Percentiles rank a stretch among this genome's conserved stretches.
phyloP scores from a whole-genome alignment of 805 yeast genomes.

The Candida dendrica region DNA sequence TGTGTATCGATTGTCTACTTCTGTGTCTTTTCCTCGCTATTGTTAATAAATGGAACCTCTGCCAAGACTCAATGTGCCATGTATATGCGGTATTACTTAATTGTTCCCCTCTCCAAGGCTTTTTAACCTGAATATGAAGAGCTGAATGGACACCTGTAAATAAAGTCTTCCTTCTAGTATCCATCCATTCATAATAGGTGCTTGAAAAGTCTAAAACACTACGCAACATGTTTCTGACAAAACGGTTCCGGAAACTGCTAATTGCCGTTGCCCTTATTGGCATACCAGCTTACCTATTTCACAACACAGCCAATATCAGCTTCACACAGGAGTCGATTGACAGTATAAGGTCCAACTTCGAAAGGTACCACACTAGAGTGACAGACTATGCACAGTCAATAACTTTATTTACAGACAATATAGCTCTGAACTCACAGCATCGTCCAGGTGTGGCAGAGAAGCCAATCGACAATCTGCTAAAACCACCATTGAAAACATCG shows the following conservation, averaged over 20 bases:
- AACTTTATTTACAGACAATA: slow-evolving; percentile 6
- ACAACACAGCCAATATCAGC: neutral
- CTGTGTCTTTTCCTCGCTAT: too few relatives aligned
- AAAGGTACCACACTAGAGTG: slow-evolving; percentile 14
- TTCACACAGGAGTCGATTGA: slow-evolving; percentile 1
- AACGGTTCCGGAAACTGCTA: neutral
- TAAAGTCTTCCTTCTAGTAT: too few relatives aligned
- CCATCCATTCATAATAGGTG: too few relatives aligned
- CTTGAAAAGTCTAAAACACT: too few relatives aligned
- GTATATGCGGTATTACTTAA: too few relatives aligned
- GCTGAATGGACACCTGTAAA: too few relatives aligned
- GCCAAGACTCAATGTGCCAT: too few relatives aligned
- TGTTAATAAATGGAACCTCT: too few relatives aligned
- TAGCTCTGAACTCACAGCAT: neutral
- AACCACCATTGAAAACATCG: slow-evolving; percentile 15
- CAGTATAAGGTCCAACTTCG: slow-evolving; percentile 6
- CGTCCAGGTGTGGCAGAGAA: slow-evolving; percentile 1
- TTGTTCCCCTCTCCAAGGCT: too few relatives aligned
- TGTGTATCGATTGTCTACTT: too few relatives aligned
- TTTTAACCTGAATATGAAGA: too few relatives aligned
- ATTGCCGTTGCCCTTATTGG: neutral
- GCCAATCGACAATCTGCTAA: slow-evolving; percentile 8
- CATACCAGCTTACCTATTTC: neutral
- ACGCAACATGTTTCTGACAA: neutral
- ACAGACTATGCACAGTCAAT: slow-evolving; percentile 11